Conservation (phyloP, 768 basidiomycete species). For the Chalciporus sphaerocephalus region DNA sequence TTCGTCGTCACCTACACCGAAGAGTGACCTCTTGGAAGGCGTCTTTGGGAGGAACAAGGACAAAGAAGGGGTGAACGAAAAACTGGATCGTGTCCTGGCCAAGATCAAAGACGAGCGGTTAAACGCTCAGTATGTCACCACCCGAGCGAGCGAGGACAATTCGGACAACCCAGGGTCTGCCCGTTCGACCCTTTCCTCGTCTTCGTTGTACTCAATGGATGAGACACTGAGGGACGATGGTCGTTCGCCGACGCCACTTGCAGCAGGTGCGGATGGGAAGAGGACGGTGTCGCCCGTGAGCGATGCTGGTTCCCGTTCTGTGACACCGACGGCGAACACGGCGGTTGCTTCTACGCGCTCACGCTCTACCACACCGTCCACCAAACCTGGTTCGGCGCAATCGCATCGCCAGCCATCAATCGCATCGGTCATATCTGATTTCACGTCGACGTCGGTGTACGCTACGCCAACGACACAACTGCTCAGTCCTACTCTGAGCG, state of each 20-base stretch:
- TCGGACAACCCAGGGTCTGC: conserved; percentile 27
- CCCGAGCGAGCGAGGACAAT: conserved; percentile 7
- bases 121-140: conserved; percentile 26
- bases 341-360: conserved; percentile 10
- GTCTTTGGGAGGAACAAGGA: conserved; percentile 57
- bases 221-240: conserved; percentile 26
- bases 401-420: conserved; percentile 62
- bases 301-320: conserved; percentile 23
- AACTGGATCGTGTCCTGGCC: conserved; percentile 67
- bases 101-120: conserved; percentile 67
- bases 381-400: conserved; percentile 29
- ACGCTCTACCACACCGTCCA: conserved; percentile 22
- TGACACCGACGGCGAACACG: conserved; percentile 25
- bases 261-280: conserved; percentile 11
- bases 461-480: conserved; percentile 39
- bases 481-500: conserved; percentile 21
- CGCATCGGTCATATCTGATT: conserved; percentile 68
- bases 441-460: conserved; percentile 40
- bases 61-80: conserved; percentile 60
- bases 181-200: conserved; percentile 29
- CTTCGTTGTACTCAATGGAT: conserved; percentile 59
- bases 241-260: conserved; percentile 31
- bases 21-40: conserved; percentile 65
- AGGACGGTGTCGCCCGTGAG: conserved; percentile 20
- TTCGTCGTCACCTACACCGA: conserved; percentile 22